Evolutionary conservation across 2,329 filamentous ascomycete species (phyloP).

Genomic region (Aspergillus aculeatinus): DNA sequence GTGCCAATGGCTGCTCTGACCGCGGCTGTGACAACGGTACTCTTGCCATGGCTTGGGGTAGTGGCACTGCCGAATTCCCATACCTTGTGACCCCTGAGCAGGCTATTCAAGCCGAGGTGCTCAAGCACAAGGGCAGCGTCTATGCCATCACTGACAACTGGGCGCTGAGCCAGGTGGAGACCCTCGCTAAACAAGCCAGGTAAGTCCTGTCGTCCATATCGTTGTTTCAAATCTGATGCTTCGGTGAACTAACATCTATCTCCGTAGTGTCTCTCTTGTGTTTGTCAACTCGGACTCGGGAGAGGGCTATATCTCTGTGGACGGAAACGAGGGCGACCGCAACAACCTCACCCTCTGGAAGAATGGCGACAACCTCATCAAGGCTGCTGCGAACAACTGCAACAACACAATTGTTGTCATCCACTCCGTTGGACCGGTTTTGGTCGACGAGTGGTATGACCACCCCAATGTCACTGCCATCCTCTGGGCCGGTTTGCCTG

Average conservation of each 20-base stretch:
- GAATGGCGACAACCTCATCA: slow-evolving; percentile 75
- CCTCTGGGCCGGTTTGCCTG: slow-evolving; percentile 72
- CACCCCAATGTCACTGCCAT: slow-evolving; percentile 72
- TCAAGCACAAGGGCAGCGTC: slow-evolving; percentile 66
- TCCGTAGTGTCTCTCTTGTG: slow-evolving; percentile 60
- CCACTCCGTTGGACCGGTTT: slow-evolving; percentile 77
- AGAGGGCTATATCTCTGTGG: slow-evolving; percentile 81
- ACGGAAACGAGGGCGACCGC: slow-evolving; percentile 82
- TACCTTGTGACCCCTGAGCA: slow-evolving; percentile 63
- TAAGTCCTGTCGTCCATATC: slow-evolving; percentile 11
- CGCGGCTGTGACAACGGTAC: slow-evolving; percentile 62
- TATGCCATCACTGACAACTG: slow-evolving; percentile 60
- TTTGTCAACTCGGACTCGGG: slow-evolving; percentile 87
- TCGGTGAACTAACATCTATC: background rate
- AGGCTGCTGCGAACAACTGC: slow-evolving; percentile 73
- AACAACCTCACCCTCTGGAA: slow-evolving; percentile 92
- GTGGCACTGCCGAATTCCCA: slow-evolving; percentile 60
- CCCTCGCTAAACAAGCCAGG: slow-evolving; percentile 52
- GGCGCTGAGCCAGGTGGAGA: slow-evolving; percentile 52
- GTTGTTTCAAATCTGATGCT: no score
- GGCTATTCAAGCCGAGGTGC: slow-evolving; percentile 65
- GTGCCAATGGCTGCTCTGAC: slow-evolving; percentile 76
- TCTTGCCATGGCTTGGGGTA: slow-evolving; percentile 64
- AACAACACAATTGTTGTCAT: slow-evolving; percentile 91
- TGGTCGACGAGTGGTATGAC: slow-evolving; percentile 63